Conservation (phyloP, 305 asterid genomes). For the Rubia balearica region DNA sequence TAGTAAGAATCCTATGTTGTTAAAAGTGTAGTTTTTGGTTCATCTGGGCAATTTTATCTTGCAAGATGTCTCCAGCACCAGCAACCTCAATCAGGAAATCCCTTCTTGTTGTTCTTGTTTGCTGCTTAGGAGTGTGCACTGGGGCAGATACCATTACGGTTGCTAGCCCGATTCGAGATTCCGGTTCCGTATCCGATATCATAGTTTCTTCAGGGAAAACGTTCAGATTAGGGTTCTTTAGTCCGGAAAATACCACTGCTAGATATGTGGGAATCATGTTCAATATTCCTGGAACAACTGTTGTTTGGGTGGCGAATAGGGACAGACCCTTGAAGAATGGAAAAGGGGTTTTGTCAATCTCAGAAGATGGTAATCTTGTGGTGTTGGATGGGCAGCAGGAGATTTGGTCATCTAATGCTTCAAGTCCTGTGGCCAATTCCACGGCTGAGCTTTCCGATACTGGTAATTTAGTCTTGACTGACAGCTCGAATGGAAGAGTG, state of each 20-base stretch:
- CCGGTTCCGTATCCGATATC: conserved; percentile 12
- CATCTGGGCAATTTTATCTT: background rate
- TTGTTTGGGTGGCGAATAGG: conserved; percentile 46
- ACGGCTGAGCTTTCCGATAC: conserved; percentile 33
- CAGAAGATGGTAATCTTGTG: conserved; percentile 41
- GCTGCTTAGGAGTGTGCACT: conserved; percentile 21
- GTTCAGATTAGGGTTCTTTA: conserved; percentile 40
- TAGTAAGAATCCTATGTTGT: background rate
- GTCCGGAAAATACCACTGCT: conserved; percentile 24
- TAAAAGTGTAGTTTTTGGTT: background rate
- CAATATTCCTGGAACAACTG: conserved; percentile 28
- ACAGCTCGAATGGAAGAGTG: conserved; percentile 16
- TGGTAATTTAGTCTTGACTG: conserved; percentile 36
- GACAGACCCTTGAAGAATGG: conserved; percentile 33
- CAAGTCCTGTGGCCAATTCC: conserved; percentile 12
- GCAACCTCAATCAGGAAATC: background rate
- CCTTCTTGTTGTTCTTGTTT: conserved; percentile 1
- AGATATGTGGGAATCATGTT: conserved; percentile 43
- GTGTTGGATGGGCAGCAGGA: conserved; percentile 28
- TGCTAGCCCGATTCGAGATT: conserved; percentile 24
- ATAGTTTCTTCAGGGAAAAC: conserved; percentile 25
- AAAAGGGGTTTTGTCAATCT: conserved; percentile 32
- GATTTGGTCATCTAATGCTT: conserved; percentile 45
- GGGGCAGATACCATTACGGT: conserved; percentile 25
- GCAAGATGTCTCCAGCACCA: background rate